Base-by-base conservation (phyloP, 208 protist genomes). In the Acanthamoeba triangularis region DNA sequence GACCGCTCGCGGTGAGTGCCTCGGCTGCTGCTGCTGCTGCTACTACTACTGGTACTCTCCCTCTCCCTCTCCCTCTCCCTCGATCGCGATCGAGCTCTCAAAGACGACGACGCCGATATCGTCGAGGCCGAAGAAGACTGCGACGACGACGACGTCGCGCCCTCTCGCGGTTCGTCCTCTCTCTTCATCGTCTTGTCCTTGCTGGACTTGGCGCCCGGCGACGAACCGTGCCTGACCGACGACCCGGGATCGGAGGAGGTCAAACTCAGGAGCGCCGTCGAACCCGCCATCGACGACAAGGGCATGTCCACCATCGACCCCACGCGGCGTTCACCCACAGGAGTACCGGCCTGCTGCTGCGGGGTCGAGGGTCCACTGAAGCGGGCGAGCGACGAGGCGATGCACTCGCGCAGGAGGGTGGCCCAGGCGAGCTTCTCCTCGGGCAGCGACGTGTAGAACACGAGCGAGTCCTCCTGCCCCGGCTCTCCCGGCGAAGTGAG, bases 391-490 rank as follows among this genome's bases (percentile, higher is more conserved):
- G 74, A 14, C 23, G n/a, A n/a, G 33, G 74, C 18, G 74, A 82
- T 82, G 44, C 35, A 49, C 20, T 82, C 74, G 74, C 74, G 37
- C 74, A 82, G 74, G 74, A 82, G 74, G 20, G 74, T 16, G 16
- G 20, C 30, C 74, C 74, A 82, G 16, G 6, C 8, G 23, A 54
- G 74, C 74, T 82, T 82, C 74, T 82, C 74, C 18, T 82, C 74
- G 74, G 74, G 74, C 10, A 82, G 74, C 13, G 74, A 82, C 6
- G 74, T 54, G 41, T 82, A 82, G 74, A 82, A 82, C 23, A 82
- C 25, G 10, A 52, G 14, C 37, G 33, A 0, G 23, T 54, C 25
- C 23, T 54, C 74, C 74, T 54, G 7, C 25, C 74, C 74, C 74
- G 13, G 33, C 25, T 82, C 74, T 0, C 10, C 41, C n/a, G 44